Conservation (phyloP, 2,329 filamentous ascomycete species). For the Diaporthe citri region DNA sequence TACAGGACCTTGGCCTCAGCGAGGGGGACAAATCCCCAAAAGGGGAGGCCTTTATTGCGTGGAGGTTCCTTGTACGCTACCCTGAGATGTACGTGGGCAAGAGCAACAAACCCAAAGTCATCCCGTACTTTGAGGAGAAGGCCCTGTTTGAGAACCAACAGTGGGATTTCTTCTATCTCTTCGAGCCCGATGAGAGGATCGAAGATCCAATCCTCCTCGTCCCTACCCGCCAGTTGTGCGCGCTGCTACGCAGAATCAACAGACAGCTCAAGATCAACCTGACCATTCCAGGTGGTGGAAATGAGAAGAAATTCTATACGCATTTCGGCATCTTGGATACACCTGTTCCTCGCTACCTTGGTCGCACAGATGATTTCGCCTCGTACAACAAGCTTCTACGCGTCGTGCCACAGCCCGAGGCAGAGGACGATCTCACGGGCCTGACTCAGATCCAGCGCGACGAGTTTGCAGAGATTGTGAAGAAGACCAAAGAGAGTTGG, state of each 20-base stretch:
- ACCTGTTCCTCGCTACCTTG: slow-evolving; percentile 77
- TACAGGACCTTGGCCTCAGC: slow-evolving; percentile 40
- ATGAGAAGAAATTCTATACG: slow-evolving; percentile 68
- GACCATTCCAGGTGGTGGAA: slow-evolving; percentile 66
- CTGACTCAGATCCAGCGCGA: slow-evolving; percentile 47
- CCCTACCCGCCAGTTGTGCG: slow-evolving; percentile 73
- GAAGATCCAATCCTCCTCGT: slow-evolving; percentile 75
- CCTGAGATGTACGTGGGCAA: slow-evolving; percentile 70
- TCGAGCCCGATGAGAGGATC: slow-evolving; percentile 60
- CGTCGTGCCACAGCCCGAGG: slow-evolving; percentile 52
- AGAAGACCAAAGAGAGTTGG: slow-evolving; percentile 43
- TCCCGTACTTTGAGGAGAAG: slow-evolving; percentile 66
- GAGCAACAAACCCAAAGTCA: slow-evolving; percentile 61
- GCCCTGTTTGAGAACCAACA: slow-evolving; percentile 68
- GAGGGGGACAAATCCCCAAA: slow-evolving; percentile 46
- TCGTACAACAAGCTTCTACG: slow-evolving; percentile 48
- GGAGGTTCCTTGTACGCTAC: slow-evolving; percentile 68
- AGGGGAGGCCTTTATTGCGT: slow-evolving; percentile 59
- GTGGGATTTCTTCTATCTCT: slow-evolving; percentile 84
- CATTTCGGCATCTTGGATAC: slow-evolving; percentile 71
- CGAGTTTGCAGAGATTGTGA: slow-evolving; percentile 62
- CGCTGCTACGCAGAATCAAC: slow-evolving; percentile 76
- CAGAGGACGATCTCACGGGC: slow-evolving; percentile 51
- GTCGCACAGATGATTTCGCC: slow-evolving; percentile 62
- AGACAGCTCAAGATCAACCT: slow-evolving; percentile 65